Evolutionary conservation across 139 green algal species (phyloP).

Genomic region (Tetradesmus lagerheimii): DNA sequence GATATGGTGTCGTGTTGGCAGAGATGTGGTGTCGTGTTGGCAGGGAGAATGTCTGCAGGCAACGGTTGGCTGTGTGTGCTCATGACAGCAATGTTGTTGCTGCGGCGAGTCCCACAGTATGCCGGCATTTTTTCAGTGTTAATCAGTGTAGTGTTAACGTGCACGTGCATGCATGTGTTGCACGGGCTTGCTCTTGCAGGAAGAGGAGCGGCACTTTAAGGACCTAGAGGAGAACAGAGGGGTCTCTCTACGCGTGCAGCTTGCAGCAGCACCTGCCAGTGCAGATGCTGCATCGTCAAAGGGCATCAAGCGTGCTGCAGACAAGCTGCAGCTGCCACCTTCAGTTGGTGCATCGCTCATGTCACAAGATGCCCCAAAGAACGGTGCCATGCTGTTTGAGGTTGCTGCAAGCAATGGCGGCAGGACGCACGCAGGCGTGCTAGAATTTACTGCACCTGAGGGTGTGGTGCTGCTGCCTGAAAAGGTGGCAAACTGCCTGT

Average conservation of each 20-base stretch:
- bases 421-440: constrained; percentile 74
- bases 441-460: constrained; percentile 88
- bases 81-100: too few relatives aligned
- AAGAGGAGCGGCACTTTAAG: constrained; percentile 49
- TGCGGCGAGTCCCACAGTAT: too few relatives aligned
- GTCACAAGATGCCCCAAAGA: constrained; percentile 77
- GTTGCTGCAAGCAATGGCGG: constrained; percentile 46
- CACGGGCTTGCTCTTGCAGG: constrained; percentile 32
- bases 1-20: not conserved
- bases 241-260: constrained; percentile 56
- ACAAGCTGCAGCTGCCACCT: constrained; percentile 85
- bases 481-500: constrained; percentile 77
- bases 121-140: too few relatives aligned
- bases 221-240: constrained; percentile 69
- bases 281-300: constrained; percentile 43
- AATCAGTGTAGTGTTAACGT: too few relatives aligned
- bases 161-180: not conserved
- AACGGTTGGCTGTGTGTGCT: not conserved
- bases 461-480: constrained; percentile 73
- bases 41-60: not conserved
- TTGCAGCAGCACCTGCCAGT: constrained; percentile 61
- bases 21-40: not conserved
- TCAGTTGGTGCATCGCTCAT: constrained; percentile 72
- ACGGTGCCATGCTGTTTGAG: constrained; percentile 86
- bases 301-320: constrained; percentile 69